Conservation (phyloP, 2,329 filamentous ascomycete genomes). For the Botrytis cinerea region DNA sequence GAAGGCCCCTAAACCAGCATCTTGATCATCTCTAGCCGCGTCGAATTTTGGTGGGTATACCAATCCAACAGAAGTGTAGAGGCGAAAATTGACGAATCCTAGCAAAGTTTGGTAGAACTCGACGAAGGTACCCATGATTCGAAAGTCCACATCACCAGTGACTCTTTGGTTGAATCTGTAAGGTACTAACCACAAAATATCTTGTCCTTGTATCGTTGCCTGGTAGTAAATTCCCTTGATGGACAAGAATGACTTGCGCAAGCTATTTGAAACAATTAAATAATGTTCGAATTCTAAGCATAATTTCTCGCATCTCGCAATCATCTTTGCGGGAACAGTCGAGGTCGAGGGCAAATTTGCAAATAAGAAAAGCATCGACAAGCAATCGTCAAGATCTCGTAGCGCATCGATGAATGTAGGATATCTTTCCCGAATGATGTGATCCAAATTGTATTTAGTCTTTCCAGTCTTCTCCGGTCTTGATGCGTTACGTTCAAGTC, state of each 20-base stretch:
- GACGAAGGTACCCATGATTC: constrained; percentile 98
- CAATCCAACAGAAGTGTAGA: constrained; percentile 88
- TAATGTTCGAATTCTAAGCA: constrained; percentile 98
- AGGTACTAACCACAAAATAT: constrained; percentile 94
- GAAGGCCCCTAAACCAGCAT: constrained; percentile 88
- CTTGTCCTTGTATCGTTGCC: constrained; percentile 94
- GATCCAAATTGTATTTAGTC: constrained; percentile 87
- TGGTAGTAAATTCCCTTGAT: constrained; percentile 99
- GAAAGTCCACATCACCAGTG: constrained; percentile 92
- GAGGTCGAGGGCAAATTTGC: constrained; percentile 91
- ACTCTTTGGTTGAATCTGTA: constrained; percentile 98
- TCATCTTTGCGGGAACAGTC: constrained; percentile 90
- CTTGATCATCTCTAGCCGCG: constrained; percentile 79
- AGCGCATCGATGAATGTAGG: constrained; percentile 94
- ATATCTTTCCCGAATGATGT: constrained; percentile 97
- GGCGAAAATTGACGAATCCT: constrained; percentile 91
- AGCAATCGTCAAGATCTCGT: constrained; percentile 90
- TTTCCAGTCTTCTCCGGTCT: constrained; percentile 89
- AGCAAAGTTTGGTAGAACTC: constrained; percentile 98
- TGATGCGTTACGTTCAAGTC: constrained; percentile 82
- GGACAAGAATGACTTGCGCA: constrained; percentile 94
- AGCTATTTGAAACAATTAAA: constrained; percentile 84
- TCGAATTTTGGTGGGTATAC: constrained; percentile 98
- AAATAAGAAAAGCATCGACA: constrained; percentile 97
- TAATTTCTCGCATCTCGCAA: constrained; percentile 89